Conservation (phyloP, 2,329 filamentous ascomycete species). For the Trichophyton benhamiae region DNA sequence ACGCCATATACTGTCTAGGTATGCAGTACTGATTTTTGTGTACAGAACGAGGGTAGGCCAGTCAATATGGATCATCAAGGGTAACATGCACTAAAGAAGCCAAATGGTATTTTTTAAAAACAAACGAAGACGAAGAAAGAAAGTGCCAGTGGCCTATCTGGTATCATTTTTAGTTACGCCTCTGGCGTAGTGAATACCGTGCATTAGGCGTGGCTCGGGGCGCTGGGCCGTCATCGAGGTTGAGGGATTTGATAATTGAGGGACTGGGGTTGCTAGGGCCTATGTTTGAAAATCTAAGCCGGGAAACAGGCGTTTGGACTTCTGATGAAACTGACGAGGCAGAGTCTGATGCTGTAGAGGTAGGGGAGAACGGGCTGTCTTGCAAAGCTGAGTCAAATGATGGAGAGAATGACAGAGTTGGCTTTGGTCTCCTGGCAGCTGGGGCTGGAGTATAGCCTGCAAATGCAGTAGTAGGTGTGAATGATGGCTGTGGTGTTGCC, state of each 20-base stretch:
- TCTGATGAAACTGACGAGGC: conserved; percentile 13
- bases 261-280: conserved; percentile 7
- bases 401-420: conserved; percentile 7
- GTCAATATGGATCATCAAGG: not conserved
- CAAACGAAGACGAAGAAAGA: not conserved
- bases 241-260: conserved; percentile 11
- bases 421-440: not conserved
- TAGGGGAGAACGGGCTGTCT: conserved; percentile 11
- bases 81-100: not conserved
- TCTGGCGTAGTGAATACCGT: conserved; percentile 12
- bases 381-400: conserved; percentile 12
- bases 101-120: not conserved
- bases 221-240: conserved; percentile 8
- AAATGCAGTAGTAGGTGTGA: not conserved
- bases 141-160: not conserved
- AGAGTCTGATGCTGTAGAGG: conserved; percentile 12
- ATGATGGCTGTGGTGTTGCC: conserved; percentile 9
- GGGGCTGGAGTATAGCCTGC: conserved; percentile 2
- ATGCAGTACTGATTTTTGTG: not conserved
- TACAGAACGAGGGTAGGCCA: not conserved
- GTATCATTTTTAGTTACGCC: not conserved
- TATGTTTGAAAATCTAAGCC: not conserved
- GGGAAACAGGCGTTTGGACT: conserved; percentile 9
- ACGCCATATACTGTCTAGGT: not conserved
- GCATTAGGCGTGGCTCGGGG: conserved; percentile 3